Percentiles rank a stretch among this genome's conserved stretches.
These are phyloP conservation scores for Pyracantha coccinea DNA, from an alignment of 331 rosid genomes.

Conservation along the genomic window DNA sequence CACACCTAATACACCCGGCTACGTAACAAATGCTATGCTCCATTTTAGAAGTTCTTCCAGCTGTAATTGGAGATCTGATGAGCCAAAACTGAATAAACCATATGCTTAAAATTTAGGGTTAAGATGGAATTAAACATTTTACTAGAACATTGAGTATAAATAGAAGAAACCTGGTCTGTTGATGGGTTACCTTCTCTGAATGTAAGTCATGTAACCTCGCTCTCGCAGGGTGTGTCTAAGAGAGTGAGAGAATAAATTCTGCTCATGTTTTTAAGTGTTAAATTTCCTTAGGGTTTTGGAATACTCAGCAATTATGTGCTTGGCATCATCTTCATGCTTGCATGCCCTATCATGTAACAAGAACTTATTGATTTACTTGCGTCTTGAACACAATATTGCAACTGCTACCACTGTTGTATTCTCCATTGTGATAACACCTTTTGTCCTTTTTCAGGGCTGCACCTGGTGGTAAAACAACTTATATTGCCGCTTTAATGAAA, in stretches of 20 bases:
- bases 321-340: neutral
- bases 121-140: neutral
- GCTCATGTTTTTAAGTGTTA: neutral
- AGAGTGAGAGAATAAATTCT: neutral
- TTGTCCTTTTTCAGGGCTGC: conserved; percentile 67
- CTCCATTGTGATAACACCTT: neutral
- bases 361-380: neutral
- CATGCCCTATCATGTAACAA: neutral
- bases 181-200: neutral
- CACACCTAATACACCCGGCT: neutral
- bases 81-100: neutral
- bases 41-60: neutral
- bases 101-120: neutral
- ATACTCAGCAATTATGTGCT: neutral
- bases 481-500: conserved; percentile 94
- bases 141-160: neutral
- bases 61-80: no score
- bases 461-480: conserved; percentile 97
- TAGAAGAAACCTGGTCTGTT: neutral
- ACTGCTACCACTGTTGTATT: neutral
- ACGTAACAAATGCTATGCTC: neutral
- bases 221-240: neutral
- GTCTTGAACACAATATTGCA: neutral
- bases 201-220: neutral
- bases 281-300: neutral